Conservation (phyloP, 441 rosid species). For the Pelargonium citronellum region DNA sequence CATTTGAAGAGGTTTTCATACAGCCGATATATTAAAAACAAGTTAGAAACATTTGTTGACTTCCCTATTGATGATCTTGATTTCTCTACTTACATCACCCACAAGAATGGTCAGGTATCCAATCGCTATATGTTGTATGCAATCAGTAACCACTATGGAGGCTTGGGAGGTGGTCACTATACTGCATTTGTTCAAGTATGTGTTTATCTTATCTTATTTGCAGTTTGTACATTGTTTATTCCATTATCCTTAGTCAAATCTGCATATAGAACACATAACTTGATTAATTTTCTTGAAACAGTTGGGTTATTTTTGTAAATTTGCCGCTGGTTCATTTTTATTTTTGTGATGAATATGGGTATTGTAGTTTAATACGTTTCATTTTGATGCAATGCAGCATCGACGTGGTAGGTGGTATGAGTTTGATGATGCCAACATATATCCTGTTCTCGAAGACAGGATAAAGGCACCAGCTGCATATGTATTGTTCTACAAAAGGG, state of each 20-base stretch:
- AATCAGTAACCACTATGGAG: constrained; percentile 67
- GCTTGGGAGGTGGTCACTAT: constrained; percentile 83
- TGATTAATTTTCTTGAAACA: too few species aligned
- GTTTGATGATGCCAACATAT: constrained; percentile 81
- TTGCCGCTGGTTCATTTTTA: not conserved
- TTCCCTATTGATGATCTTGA: constrained; percentile 68
- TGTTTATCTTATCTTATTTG: not conserved
- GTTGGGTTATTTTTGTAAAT: too few species aligned
- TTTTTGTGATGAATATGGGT: not conserved
- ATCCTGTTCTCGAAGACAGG: constrained; percentile 60
- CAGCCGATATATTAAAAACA: constrained; percentile 58
- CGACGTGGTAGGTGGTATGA: constrained; percentile 86
- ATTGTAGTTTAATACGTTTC: constrained; percentile 2
- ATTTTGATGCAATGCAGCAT: constrained; percentile 56
- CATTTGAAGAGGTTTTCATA: constrained; percentile 73
- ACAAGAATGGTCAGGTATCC: constrained; percentile 37
- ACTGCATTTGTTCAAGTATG: constrained; percentile 82
- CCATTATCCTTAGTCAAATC: too few species aligned
- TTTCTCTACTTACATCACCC: constrained; percentile 47
- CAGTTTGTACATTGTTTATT: too few species aligned
- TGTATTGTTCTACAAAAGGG: constrained; percentile 90
- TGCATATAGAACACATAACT: too few species aligned
- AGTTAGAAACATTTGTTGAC: constrained; percentile 68
- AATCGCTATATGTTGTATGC: constrained; percentile 65
- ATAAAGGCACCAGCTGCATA: constrained; percentile 91